These are phyloP conservation scores for Eucalyptus decipiens DNA, from an alignment of 345 rosid genomes.

Conservation along the genomic window DNA sequence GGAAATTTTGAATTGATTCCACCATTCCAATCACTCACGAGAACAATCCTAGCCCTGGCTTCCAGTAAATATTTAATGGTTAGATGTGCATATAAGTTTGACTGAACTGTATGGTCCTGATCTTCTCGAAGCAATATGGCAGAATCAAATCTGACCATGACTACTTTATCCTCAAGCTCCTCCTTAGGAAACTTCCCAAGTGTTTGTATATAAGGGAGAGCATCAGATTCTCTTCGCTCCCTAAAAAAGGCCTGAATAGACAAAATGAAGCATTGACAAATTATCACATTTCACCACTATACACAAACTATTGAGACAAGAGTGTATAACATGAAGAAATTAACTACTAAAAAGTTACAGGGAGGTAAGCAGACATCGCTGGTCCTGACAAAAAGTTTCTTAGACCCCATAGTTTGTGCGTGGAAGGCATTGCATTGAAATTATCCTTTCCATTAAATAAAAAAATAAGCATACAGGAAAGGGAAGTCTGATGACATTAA, in stretches of 20 bases:
- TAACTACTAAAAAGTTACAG: not conserved
- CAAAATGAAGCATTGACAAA: not conserved
- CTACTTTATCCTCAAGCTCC: slow-evolving; percentile 47
- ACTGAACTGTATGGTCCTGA: slow-evolving; percentile 8
- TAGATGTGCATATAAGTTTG: slow-evolving; percentile 20
- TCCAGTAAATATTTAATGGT: slow-evolving; percentile 34
- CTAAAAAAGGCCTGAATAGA: slow-evolving; percentile 11
- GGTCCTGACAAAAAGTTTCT: not conserved
- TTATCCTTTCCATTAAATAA: not conserved
- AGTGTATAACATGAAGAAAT: not conserved
- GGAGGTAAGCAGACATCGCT: not conserved
- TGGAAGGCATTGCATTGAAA: not conserved
- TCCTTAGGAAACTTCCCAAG: slow-evolving; percentile 37
- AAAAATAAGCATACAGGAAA: not conserved
- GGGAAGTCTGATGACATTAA: not conserved
- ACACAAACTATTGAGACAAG: not conserved
- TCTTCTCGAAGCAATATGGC: slow-evolving; percentile 26
- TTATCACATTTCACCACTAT: not conserved
- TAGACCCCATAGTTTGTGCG: not conserved
- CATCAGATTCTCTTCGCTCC: slow-evolving; percentile 11
- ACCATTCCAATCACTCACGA: slow-evolving; percentile 38
- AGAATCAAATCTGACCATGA: slow-evolving; percentile 60
- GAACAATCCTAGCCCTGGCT: slow-evolving; percentile 41
- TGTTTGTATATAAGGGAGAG: slow-evolving; percentile 46
- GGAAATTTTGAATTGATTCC: slow-evolving; percentile 11